Base-by-base conservation (phyloP, 495 filamentous ascomycete genomes). In the Hypoxylon crocopeplum region DNA sequence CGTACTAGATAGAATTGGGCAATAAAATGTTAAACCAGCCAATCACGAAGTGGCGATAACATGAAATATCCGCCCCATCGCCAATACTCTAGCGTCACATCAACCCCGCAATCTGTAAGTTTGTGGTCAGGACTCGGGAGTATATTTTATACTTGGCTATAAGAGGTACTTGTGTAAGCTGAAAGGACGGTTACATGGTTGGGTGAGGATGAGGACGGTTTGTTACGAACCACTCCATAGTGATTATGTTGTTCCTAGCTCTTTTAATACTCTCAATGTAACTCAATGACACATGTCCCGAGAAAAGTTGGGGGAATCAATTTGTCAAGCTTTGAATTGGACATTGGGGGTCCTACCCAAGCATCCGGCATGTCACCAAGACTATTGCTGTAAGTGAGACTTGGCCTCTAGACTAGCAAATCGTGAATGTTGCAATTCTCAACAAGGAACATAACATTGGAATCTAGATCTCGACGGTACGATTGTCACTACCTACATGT, bases 61-160 rank as follows among this genome's bases (percentile, higher is more conserved):
- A 56, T 38, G 40, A 5, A 16, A 47, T 42, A 27, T 37, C 49
- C 34, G 55, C 24, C 27, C 17, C 44, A 32, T 46, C 42, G 49
- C 54, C 34, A 57, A 41, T 47, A 15, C 20, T 49, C 30, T 59
- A 38, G 54, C 44, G 60, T 55, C 37, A 44, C 33, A 55, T 50
- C 61, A 59, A 64, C 61, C 61, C 61, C 61, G 50, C 61, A 64
- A 64, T 59, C 61, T 49, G 25, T 12, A 47, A 50, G 34, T 57
- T 62, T 56, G 52, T 47, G 59, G 59, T 62, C 33, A 44, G 38
- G 13, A 27, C 50, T 33, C 12, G 34, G 10, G 5, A 33, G 21
- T n/a, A n/a, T n/a, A n/a, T n/a, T n/a, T n/a, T n/a, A n/a, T n/a
- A n/a, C n/a, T n/a, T n/a, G n/a, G n/a, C n/a, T n/a, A n/a, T n/a